Base-by-base conservation (phyloP, 2,329 filamentous ascomycete genomes). In the Cercospora nicotianae region DNA sequence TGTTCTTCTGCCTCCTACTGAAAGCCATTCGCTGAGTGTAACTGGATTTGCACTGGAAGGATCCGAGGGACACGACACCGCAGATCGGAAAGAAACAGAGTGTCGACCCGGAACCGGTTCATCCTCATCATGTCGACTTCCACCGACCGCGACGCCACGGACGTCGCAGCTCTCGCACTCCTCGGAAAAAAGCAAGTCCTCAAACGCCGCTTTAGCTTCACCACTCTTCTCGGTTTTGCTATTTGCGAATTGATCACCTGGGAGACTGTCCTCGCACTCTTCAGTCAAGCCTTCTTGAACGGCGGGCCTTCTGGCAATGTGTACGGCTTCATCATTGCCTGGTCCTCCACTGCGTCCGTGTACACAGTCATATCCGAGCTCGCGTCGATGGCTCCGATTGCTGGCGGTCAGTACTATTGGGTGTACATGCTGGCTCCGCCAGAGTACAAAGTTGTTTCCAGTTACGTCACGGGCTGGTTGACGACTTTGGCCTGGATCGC, bases 251-350 rank as follows among this genome's bases (percentile, higher is more conserved):
- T 82, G 31, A 82, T 82, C 63, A 82, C 81, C 28, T 83, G 81
- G 81, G 81, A 83, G 65, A 83, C 81, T 0, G 80, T 82, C 9
- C 76, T 83, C 4, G 80, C 81, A 3, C 73, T 83, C 12, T 82
- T 83, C 72, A 76, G 72, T 63, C 76, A 83, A 68, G 77, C 79
- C 1, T 78, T 81, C 55, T 73, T 80, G 26, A 83, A 83, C 73
- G 82, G 82, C 16, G 82, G 82, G 4, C 81, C 84, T 12, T 80
- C 82, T 1, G 84, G 84, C 4, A 76, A 84, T 6, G 74, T 86
- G 9, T 86, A 84, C 70, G 83, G 83, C 59, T 87, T 82, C 75
- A 79, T 86, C 33, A 81, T 86, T 58, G 82, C 84, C 18, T 86
- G 83, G 83, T 72, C 77, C 18, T 82, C 81, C 0, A 86, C 82